These are phyloP conservation scores for Baorangia bicolor DNA, from an alignment of 768 basidiomycete species.

Conservation along the genomic window DNA sequence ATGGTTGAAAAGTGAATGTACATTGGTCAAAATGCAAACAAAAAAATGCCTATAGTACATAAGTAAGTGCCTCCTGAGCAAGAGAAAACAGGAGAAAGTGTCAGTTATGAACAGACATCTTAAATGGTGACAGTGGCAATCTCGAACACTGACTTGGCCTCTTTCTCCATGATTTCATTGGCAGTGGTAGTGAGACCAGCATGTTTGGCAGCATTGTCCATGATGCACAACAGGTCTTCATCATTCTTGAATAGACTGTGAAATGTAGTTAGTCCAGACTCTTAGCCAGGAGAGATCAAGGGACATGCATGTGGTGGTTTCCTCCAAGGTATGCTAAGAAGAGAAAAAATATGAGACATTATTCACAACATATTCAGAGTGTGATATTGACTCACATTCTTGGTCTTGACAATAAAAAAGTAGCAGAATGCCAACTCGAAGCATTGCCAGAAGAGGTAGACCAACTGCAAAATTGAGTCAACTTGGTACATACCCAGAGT, in stretches of 20 bases:
- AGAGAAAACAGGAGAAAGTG: neutral
- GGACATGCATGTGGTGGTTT: constrained; percentile 19
- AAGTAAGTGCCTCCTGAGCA: neutral
- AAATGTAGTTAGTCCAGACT: neutral
- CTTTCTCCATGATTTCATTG: neutral
- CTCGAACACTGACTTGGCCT: neutral
- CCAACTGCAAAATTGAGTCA: neutral
- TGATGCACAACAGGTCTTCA: neutral
- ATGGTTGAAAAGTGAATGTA: too few relatives aligned
- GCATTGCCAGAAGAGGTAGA: constrained; percentile 41
- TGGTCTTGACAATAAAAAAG: constrained; percentile 39
- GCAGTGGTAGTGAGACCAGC: neutral
- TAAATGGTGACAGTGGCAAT: neutral
- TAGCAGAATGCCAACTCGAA: constrained; percentile 42
- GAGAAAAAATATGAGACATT: neutral
- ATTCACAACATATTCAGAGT: too few relatives aligned
- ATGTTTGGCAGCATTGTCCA: neutral
- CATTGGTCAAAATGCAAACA: neutral
- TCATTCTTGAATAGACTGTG: constrained; percentile 16
- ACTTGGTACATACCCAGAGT: neutral
- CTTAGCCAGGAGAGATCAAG: too few relatives aligned
- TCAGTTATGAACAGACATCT: neutral
- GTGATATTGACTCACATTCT: constrained; percentile 24
- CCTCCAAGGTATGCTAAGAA: constrained; percentile 18
- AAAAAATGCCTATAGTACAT: neutral